These are phyloP conservation scores for Physcomitrellopsis africana DNA, from an alignment of 225 moss, liverwort and hornwort species.

Conservation along the genomic window DNA sequence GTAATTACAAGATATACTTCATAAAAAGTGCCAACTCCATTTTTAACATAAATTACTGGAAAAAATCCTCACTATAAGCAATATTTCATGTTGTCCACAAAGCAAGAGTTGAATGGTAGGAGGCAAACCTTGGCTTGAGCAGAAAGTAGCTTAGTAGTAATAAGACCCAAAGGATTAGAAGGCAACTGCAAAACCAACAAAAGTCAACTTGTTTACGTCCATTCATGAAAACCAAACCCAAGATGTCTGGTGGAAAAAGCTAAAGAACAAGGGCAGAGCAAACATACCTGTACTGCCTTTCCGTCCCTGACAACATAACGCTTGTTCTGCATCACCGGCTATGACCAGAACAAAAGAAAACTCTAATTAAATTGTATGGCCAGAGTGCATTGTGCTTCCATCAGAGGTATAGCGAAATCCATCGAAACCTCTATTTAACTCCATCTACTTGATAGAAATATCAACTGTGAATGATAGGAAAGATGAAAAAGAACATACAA, in stretches of 20 bases:
- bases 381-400: background rate
- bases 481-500: background rate
- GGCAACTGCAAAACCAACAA: conserved; percentile 71
- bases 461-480: conserved; percentile 13
- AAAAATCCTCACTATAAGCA: background rate
- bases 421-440: background rate
- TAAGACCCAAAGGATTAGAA: conserved; percentile 72
- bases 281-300: conserved; percentile 56
- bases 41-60: conserved; percentile 16
- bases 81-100: background rate
- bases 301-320: conserved; percentile 82
- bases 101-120: conserved; percentile 14
- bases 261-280: conserved; percentile 20
- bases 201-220: conserved; percentile 22
- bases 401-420: conserved; percentile 15
- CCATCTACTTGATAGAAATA: conserved; percentile 5
- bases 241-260: background rate
- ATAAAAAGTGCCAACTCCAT: background rate
- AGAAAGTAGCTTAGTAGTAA: conserved; percentile 82
- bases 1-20: background rate
- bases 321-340: conserved; percentile 85
- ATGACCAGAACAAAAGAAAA: conserved; percentile 30
- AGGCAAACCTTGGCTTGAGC: conserved; percentile 75
- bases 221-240: conserved; percentile 14
- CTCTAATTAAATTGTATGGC: background rate